Evolutionary conservation across 257 asterid genomes (phyloP).

Genomic region (Solanum ossicruentum): DNA sequence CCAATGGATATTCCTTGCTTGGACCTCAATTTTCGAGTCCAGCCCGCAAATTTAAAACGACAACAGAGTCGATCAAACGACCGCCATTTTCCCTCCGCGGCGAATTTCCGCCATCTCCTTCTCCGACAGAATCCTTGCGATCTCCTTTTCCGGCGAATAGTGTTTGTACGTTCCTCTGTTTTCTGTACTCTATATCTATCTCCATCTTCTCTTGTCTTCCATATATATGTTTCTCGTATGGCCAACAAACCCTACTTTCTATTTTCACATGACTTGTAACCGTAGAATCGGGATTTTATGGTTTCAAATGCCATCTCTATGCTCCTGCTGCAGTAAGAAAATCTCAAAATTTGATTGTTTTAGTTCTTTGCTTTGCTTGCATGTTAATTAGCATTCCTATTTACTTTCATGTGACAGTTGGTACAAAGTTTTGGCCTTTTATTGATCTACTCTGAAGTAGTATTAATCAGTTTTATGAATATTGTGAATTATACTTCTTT

Average conservation of each 20-base stretch:
- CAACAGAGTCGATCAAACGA: neutral
- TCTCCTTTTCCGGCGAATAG: neutral
- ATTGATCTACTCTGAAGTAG: neutral
- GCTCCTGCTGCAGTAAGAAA: neutral
- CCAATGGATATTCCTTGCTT: neutral
- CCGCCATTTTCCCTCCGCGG: neutral
- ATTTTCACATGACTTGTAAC: neutral
- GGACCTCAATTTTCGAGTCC: neutral
- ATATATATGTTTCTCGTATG: neutral
- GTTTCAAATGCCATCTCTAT: neutral
- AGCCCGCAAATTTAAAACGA: neutral
- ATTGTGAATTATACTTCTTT: neutral
- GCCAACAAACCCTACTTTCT: neutral
- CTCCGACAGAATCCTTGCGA: neutral
- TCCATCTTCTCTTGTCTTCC: neutral
- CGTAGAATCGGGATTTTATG: neutral
- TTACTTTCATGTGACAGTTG: neutral
- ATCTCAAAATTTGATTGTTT: neutral
- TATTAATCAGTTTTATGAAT: neutral
- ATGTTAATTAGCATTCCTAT: neutral
- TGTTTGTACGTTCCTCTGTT: neutral
- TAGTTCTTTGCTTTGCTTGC: neutral
- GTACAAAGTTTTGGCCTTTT: neutral
- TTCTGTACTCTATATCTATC: neutral
- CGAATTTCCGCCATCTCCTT: neutral